Evolutionary conservation across 2,329 filamentous ascomycete genomes (phyloP), one percentile per base, ranked within the genome.

Genomic region (Phialophora chinensis): DNA sequence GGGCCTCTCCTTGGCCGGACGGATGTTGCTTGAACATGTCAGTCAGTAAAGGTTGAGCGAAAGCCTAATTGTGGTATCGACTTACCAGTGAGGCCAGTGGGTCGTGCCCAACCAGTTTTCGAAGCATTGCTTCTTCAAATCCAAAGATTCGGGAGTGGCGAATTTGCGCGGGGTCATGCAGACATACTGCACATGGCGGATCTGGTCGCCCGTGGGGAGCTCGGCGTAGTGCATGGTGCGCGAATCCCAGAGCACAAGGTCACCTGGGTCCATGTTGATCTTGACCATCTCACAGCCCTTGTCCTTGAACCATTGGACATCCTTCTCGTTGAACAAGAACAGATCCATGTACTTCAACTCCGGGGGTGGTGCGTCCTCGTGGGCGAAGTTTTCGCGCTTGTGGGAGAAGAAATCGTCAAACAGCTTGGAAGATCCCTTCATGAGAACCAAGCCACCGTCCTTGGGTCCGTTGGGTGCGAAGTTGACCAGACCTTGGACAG

Each of bases 401-500:
- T 79, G 73, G 2, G 75, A 73, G 71, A 82, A 83, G 76, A 82
- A 84, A 66, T 82, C 74, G 55, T 82, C 76, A 54, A 77, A 79
- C 0, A 83, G 73, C 56, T 78, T 78, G 10, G 75, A 67, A 5
- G 77, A 78, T 1, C 81, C 81, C 42, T 78, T 79, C 76, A 82
- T 79, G 3, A 83, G 67, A 44, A 83, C 76, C 11, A 84, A 69
- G 2, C 81, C 82, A 14, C 82, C 82, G 62, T 84, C 82, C 1
- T 82, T 75, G 1, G 77, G 76, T 0, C 82, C 81, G 49, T 80
- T 81, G 1, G 80, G 81, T 11, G 49, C 53, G 53, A 27, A 56
- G 25, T 56, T 56, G 25, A 56, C n/a, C 8, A 56, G 25, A 31
- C 53, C 53, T 20, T 56, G 53, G 8, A 56, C 53, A 11, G 25